Evolutionary conservation across 345 rosid species (phyloP).

Genomic region (Kandelia obovata): DNA sequence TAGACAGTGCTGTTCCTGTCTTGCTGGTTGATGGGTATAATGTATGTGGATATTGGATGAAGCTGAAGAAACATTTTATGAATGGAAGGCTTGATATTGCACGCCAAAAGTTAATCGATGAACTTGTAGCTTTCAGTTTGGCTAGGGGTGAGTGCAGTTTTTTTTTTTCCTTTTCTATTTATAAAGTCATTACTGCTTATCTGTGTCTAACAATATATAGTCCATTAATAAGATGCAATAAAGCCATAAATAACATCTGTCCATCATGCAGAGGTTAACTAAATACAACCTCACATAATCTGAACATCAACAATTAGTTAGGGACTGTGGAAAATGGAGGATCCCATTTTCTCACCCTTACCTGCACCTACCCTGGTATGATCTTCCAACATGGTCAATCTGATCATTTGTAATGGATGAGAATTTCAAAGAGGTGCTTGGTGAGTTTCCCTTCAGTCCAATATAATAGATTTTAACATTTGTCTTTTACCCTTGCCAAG

Average conservation of each 20-base stretch:
- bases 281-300: too few relatives aligned
- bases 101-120: constrained; percentile 78
- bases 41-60: constrained; percentile 90
- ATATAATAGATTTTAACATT: too few relatives aligned
- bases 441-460: neutral
- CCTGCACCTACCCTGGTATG: too few relatives aligned
- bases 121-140: constrained; percentile 66
- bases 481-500: too few relatives aligned
- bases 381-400: neutral
- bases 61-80: constrained; percentile 84
- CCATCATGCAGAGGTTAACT: too few relatives aligned
- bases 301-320: too few relatives aligned
- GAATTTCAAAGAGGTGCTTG: neutral
- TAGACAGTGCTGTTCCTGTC: constrained; percentile 71
- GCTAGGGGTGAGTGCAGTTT: constrained; percentile 51
- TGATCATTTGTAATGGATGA: neutral
- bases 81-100: constrained; percentile 80
- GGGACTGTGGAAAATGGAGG: too few relatives aligned
- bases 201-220: too few relatives aligned
- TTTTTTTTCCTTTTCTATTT: neutral
- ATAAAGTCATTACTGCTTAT: too few relatives aligned
- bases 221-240: too few relatives aligned
- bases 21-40: constrained; percentile 97
- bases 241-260: too few relatives aligned
- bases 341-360: too few relatives aligned